Evolutionary conservation across 345 rosid species (phyloP), one percentile per base, ranked within the genome.

Genomic region (Mercurialis annua): DNA sequence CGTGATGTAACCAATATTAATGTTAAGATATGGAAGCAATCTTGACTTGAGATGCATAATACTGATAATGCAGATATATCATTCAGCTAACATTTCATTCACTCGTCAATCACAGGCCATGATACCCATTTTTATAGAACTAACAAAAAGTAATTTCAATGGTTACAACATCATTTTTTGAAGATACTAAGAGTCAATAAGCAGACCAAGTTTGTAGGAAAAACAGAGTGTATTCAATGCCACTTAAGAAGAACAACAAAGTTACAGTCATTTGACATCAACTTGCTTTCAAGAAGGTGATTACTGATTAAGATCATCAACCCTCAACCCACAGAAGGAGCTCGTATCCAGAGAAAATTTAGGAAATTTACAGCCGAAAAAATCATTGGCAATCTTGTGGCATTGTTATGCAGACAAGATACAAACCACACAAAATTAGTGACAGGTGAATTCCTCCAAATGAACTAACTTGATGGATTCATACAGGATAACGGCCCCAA

Each of bases 21-120:
- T 51, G 2, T 40, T 53, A 0, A 4, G 9, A 10, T 42, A 43
- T 53, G 36, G 17, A 26, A 7, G 20, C 2, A 15, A 15, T 6
- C 26, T 26, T n/a, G n/a, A n/a, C n/a, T n/a, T n/a, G n/a, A 38
- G 69, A 52, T 65, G 59, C 23, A 46, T 34, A 34, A 23, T 23
- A 11, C 14, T 50, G 66, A 47, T 24, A 23, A 16, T 44, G 52
- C 24, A 26, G n/a, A 40, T 26, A n/a, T 31, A 51, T 0, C 55
- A 51, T 8, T 23, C 43, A 62, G 26, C 23, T 10, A 26, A 14
- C 21, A 4, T 59, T 10, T 5, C 9, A 60, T 40, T 12, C 34
- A 60, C 34, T 42, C 23, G 1, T 10, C 31, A 10, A 14, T 23
- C n/a, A 23, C 11, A 59, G 38, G 31, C 21, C 48, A n/a, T 53